Conservation (phyloP, 768 basidiomycete species). For the Dacryopinax primogenitus region DNA sequence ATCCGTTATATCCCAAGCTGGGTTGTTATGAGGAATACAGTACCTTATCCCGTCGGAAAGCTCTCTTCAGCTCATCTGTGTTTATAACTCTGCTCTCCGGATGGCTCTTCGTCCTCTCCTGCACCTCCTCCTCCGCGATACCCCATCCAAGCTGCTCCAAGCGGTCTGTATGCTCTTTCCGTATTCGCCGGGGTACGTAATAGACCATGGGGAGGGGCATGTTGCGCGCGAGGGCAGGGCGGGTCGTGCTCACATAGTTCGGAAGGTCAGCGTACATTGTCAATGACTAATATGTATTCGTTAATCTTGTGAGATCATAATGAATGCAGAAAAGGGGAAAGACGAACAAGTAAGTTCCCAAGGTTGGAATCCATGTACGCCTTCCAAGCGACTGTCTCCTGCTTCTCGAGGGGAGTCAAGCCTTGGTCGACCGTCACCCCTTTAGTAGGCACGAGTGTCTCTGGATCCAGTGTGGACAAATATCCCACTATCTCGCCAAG, state of each 20-base stretch:
- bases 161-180: conserved; percentile 42
- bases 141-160: conserved; percentile 56
- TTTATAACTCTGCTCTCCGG: conserved; percentile 25
- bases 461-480: conserved; percentile 36
- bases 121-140: conserved; percentile 29
- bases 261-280: conserved; percentile 46
- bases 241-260: conserved; percentile 51
- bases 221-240: conserved; percentile 41
- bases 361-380: conserved; percentile 53
- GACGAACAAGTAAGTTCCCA: conserved; percentile 58
- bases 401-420: conserved; percentile 36
- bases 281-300: conserved; percentile 37
- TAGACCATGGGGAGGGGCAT: conserved; percentile 60
- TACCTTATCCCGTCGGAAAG: conserved; percentile 57
- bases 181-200: conserved; percentile 54
- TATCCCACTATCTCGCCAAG: conserved; percentile 54
- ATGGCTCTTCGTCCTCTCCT: conserved; percentile 33
- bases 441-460: conserved; percentile 20
- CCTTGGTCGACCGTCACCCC: conserved; percentile 36
- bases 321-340: background rate
- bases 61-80: conserved; percentile 17
- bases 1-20: conserved; percentile 32
- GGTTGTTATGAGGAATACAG: conserved; percentile 34
- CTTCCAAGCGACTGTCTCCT: conserved; percentile 48
- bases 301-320: conserved; percentile 11